Evolutionary conservation across 352 stramenopile species (phyloP), one percentile per base, ranked within the genome.

Genomic region (Peronospora destructor): DNA sequence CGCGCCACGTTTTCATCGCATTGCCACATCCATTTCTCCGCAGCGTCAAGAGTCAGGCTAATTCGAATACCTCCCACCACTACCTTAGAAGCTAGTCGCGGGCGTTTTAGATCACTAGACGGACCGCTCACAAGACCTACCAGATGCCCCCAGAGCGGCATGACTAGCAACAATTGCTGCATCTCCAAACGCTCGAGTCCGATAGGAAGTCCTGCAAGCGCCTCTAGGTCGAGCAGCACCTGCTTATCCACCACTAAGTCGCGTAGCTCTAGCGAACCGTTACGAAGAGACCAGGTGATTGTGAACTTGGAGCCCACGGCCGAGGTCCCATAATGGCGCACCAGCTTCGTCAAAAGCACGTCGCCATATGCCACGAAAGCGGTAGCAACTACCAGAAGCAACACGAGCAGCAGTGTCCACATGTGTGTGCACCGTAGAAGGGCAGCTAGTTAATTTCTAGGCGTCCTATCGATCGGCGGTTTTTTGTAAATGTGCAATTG

Each of bases 1-100:
- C 80, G 76, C 34, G 61, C 60, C 6, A 59, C 40, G 64, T 93
- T 93, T 32, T 91, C 66, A 28, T 85, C 65, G 23, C 53, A 62
- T 40, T 71, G 70, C 67, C 71, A 85, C 53, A 89, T 79, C 84
- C 84, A 94, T 34, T 86, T 82, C 56, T 87, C 73, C 0, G 81
- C 73, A 23, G 66, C 38, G 39, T 92, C 76, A 12, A 88, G 64
- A 35, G 53, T 67, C 21, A 89, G 39, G 6, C 56, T 75, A 16
- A 92, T 12, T 10, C 82, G 61, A 12, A 91, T 37, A 0, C 78
- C 83, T 4, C 52, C 53, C 33, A 93, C 45, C 34, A 79, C 49
- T 28, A 91, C 28, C 21, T 63, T 70, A 36, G 76, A 86, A 42
- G 66, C 56, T 51, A 86, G 38, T 32, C 19, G 59, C 12, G 38